Evolutionary conservation across 495 filamentous ascomycete genomes (phyloP), one percentile per base, ranked within the genome.

Genomic region (Talaromyces wortmannii): DNA sequence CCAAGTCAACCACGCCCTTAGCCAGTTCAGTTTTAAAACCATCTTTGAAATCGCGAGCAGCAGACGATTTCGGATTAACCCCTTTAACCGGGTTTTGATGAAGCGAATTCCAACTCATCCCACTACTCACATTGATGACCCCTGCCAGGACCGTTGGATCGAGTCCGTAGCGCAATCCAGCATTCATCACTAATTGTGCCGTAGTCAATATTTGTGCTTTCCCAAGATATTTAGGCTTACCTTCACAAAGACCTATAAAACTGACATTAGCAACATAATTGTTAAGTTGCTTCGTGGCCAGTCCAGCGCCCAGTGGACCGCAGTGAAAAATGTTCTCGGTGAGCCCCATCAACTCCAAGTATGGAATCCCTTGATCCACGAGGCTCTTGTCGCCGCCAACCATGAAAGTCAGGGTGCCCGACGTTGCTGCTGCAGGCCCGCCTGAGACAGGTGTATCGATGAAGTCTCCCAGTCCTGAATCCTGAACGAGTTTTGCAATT

Each of bases 11-110:
- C 33, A 36, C 33, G 33, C 33, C 33, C 33, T 36, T 36, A 36
- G 33, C 33, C 33, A 36, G 33, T 36, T 36, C 33, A 12, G 33
- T 36, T 36, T 36, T 36, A 12, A 36, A 36, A 36, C 33, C 33
- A 6, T 36, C 33, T 36, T 36, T 36, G 33, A 36, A 36, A 36
- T 36, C 33, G 33, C 33, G 33, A 36, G 33, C 33, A 36, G 33
- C 33, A 12, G 33, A 36, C 33, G 59, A 8, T 2, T 33, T 53
- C 0, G 58, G 55, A 0, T 40, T 77, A 0, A 92, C 89, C 15
- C 88, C 90, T 33, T 88, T 86, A 10, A 96, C 88, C 1, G 91
- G 91, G 63, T 96, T 96, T 65, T 96, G 96, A 45, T 91, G 69
- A 65, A 95, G 91, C 55, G 83, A 89, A 11, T 89, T 88, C 91